These are phyloP conservation scores for Penium margaritaceum DNA, from an alignment of 139 green algal genomes.

Conservation along the genomic window DNA sequence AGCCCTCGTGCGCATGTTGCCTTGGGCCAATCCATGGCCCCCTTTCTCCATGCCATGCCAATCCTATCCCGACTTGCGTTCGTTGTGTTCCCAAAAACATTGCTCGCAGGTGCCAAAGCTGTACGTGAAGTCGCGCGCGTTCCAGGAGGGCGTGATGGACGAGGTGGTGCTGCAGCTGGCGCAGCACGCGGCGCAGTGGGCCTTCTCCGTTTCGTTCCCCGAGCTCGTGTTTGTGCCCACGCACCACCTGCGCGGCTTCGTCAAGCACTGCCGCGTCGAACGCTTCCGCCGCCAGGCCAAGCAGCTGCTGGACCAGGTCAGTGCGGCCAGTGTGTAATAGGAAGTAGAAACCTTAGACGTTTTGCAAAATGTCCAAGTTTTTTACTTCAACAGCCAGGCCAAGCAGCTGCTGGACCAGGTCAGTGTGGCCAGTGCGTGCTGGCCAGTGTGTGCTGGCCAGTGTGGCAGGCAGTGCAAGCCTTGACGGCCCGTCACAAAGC, in stretches of 20 bases:
- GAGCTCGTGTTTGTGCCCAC: constrained; percentile 64
- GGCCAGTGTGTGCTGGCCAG: not conserved
- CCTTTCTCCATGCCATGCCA: too few species aligned
- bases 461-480: not conserved
- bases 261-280: constrained; percentile 68
- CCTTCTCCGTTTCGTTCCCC: constrained; percentile 71
- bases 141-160: constrained; percentile 72
- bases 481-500: not conserved
- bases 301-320: constrained; percentile 34
- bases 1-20: too few species aligned
- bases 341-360: too few species aligned
- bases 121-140: not conserved
- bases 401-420: constrained; percentile 9
- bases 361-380: constrained; percentile 63
- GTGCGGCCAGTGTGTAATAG: not conserved
- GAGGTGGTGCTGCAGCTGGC: constrained; percentile 71
- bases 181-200: constrained; percentile 72
- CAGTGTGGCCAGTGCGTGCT: not conserved
- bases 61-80: too few species aligned
- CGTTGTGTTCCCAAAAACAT: too few species aligned
- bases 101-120: constrained; percentile 33
- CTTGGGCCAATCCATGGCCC: too few species aligned
- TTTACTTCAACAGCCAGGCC: constrained; percentile 60
- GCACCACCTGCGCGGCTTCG: constrained; percentile 67
- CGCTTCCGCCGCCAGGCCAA: constrained; percentile 56